Evolutionary conservation across 345 rosid genomes (phyloP), one percentile per base, ranked within the genome.

Genomic region (Moringa oleifera): DNA sequence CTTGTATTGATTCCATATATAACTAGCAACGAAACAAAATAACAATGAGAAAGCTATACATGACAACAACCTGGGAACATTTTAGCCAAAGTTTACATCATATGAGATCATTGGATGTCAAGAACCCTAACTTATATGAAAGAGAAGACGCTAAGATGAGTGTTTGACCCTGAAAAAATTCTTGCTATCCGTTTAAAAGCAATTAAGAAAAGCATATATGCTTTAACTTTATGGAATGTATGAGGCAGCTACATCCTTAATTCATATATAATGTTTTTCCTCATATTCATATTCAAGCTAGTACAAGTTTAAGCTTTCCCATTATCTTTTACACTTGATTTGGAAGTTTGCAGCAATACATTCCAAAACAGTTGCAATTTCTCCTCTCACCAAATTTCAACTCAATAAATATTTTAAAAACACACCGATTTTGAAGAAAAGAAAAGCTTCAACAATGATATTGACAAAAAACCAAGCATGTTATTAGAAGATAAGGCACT

Each of bases 1-100:
- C 98, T 84, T 92, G 96, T 71, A 89, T 76, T 20, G 87, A 83
- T 70, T 92, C 98, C 98, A 87, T 87, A 77, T 89, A 92, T 60
- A 92, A 70, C 98, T 92, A 71, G 31, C 57, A 68, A 57, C 21
- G 72, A 65, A 20, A 69, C 19, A 18, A 59, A 70, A 25, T 28
- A 51, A 1, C 2, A 51, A 51, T 51, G 4, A 18, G 11, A 51
- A 51, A 18, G 13, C 16, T 41, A 4, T 5, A 41, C 47, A 41
- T 41, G 17, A 7, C 17, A 5, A 41, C 17, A 41, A 41, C 47
- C 47, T 41, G 1, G 12, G 3, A 28, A 28, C 33, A 28, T 2
- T 3, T 2, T 41, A 41, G 47, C 6, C 12, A 11, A 1, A 41
- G 16, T 41, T 41, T 41, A 8, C 33, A 7, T 41, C 47, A 41